Conservation (phyloP, 495 filamentous ascomycete genomes). For the Aspergillus coremiiformis region DNA sequence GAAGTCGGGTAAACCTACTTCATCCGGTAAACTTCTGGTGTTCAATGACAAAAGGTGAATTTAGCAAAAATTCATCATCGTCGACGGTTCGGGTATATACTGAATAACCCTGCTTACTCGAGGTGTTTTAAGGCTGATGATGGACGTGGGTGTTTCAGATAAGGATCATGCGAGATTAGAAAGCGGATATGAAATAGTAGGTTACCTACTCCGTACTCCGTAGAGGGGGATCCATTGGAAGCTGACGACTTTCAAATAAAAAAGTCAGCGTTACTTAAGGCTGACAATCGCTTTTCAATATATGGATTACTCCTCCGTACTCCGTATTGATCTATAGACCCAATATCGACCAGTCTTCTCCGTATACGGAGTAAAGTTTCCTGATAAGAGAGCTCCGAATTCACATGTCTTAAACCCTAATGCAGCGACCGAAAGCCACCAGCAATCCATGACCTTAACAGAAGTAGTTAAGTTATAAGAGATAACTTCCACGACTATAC, state of each 20-base stretch:
- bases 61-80: too few relatives aligned
- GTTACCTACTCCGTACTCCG: background rate
- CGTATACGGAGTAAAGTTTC: too few relatives aligned
- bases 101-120: background rate
- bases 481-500: background rate
- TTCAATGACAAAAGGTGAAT: too few relatives aligned
- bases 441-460: background rate
- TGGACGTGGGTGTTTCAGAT: background rate
- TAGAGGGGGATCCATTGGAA: too few relatives aligned
- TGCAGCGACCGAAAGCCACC: background rate
- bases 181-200: background rate
- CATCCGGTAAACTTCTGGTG: too few relatives aligned
- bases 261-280: background rate
- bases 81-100: background rate
- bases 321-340: too few relatives aligned
- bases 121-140: background rate
- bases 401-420: background rate
- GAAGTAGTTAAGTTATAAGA: background rate
- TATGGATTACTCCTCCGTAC: too few relatives aligned
- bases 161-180: background rate
- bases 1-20: background rate
- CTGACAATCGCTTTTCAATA: background rate
- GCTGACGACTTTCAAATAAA: too few relatives aligned
- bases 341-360: too few relatives aligned
- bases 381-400: background rate